Evolutionary conservation across 1,284 basidiomycete genomes (phyloP), one percentile per base, ranked within the genome.

Genomic region (Trichosporon inkin): DNA sequence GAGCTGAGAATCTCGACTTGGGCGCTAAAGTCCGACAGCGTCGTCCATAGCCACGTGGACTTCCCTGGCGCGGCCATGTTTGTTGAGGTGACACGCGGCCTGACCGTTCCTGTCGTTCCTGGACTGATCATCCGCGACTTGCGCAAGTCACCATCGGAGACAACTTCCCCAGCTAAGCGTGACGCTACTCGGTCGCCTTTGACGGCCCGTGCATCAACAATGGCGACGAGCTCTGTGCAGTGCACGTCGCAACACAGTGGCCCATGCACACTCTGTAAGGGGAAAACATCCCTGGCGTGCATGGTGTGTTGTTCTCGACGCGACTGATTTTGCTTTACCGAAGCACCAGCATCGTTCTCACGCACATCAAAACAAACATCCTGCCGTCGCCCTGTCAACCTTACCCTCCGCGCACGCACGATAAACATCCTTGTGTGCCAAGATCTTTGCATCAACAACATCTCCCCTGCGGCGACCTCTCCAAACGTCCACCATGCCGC

Each of bases 111-210:
- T 49, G 44, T 49, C n/a, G 8, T 32, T 32, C 28, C 28, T 32
- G 28, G 28, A 32, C 28, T 4, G 28, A 32, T 32, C 28, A 32
- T 24, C 19, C 16, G 28, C 14, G 44, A 24, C 44, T 49, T 22
- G 44, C 44, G 44, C n/a, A 49, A 49, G 44, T 49, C 44, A 49
- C 44, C 28, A 28, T 49, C 44, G 44, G 44, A 49, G n/a, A 49
- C 44, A 28, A 49, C 22, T 16, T 24, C 44, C 24, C 36, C 44
- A 22, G 44, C 44, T 24, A 16, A 22, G 22, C 44, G 44, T 49
- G 22, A 49, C 24, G 28, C 28, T 32, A 49, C 13, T 14, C n/a
- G 16, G 24, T n/a, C 22, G 14, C 44, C 44, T n/a, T 32, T 16
- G 22, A 49, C 44, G 44, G 44, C 44, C 44, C 44, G 44, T 49